Evolutionary conservation across 345 rosid species (phyloP), one percentile per base, ranked within the genome.

Genomic region (Gossypium sturtianum): DNA sequence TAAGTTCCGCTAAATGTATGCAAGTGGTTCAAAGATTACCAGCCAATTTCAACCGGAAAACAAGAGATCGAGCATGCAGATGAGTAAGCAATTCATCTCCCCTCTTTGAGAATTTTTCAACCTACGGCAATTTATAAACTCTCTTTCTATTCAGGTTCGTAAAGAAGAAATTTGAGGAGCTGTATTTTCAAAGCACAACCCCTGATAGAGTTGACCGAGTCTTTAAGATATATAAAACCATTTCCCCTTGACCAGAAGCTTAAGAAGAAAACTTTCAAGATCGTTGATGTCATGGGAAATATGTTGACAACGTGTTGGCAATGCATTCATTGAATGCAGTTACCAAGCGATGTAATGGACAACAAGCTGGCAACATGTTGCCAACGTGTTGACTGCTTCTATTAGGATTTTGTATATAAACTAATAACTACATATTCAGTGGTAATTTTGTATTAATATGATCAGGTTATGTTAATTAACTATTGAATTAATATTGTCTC

Each of bases 191-290:
- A 62, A 90, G 94, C 89, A 89, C 97, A 1, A 80, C 85, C 2
- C 94, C 94, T 2, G 92, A 89, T 72, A 83, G 87, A 43, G 92
- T 93, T 70, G 98, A 96, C 80, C 82, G 97, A 54, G 97, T 96
- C 15, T 93, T 96, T 79, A 96, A 96, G 84, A 90, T 90, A 81
- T 96, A 96, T 64, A 85, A 97, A 73, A 95, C 98, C 3, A 93
- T 29, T 29, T 29, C 94, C 98, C n/a, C 90, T 93, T 43, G 97
- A 93, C 77, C 97, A 87, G 83, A 95, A 91, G 83, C 97, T 95
- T n/a, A 91, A 93, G 78, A 95, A 93, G 87, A 95, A 93, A 82
- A 95, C 99, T 5, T 95, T 95, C 89, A 95, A 95, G 84, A 94
- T 95, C 3, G 97, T 95, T 19, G 99, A 93, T 11, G 99, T 3